Percentiles rank a stretch among this genome's conserved stretches.
phyloP scores from a whole-genome alignment of 768 basidiomycete genomes.

The Xanthoconium purpureum region DNA sequence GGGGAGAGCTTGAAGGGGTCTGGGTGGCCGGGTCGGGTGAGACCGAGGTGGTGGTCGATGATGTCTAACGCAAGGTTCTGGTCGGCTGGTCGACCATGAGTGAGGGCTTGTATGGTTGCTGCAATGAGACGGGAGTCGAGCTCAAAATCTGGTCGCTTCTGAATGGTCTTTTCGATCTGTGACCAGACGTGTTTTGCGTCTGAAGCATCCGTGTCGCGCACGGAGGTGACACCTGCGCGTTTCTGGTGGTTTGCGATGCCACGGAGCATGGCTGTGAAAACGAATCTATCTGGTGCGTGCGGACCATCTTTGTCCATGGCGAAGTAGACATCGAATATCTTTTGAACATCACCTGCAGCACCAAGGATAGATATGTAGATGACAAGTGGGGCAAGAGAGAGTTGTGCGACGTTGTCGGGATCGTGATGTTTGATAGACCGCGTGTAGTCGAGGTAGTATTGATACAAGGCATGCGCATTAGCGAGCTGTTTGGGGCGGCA shows the following conservation, averaged over 20 bases:
- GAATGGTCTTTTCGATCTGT: slow-evolving; percentile 53
- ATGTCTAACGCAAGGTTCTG: slow-evolving; percentile 67
- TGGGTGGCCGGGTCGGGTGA: slow-evolving; percentile 46
- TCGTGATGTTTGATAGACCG: slow-evolving; percentile 47
- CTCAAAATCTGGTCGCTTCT: slow-evolving; percentile 42
- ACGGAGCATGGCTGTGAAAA: slow-evolving; percentile 67
- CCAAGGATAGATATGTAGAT: slow-evolving; percentile 69
- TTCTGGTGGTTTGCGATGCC: slow-evolving; percentile 34
- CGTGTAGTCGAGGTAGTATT: slow-evolving; percentile 51
- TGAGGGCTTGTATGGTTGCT: slow-evolving; percentile 52
- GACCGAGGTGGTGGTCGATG: slow-evolving; percentile 58
- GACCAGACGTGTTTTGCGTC: slow-evolving; percentile 74
- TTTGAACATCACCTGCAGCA: slow-evolving; percentile 54
- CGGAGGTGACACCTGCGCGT: slow-evolving; percentile 20
- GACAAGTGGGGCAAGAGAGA: slow-evolving; percentile 45
- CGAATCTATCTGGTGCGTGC: slow-evolving; percentile 53
- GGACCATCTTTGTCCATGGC: slow-evolving; percentile 61
- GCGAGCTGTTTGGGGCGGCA: slow-evolving; percentile 56
- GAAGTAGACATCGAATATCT: slow-evolving; percentile 75
- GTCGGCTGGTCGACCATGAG: slow-evolving; percentile 55
- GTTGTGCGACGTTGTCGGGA: slow-evolving; percentile 45
- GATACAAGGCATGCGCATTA: slow-evolving; percentile 60
- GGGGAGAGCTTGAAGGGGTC: slow-evolving; percentile 36
- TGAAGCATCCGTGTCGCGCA: slow-evolving; percentile 44
- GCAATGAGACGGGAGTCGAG: slow-evolving; percentile 55